phyloP scores from a whole-genome alignment of 768 basidiomycete species.

The Pisolithus tinctorius region DNA sequence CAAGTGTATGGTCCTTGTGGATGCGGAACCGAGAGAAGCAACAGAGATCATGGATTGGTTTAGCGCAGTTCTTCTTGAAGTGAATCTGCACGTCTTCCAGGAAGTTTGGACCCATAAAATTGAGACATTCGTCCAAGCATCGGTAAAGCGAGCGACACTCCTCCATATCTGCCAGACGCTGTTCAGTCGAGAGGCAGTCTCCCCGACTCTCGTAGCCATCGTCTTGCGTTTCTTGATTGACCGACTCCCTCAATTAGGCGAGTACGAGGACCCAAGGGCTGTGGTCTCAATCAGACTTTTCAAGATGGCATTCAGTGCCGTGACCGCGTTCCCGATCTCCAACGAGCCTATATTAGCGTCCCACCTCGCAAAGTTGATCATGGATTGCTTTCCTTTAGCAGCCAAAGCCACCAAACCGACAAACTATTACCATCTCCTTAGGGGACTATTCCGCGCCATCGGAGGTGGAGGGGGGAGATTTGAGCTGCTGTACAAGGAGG shows the following conservation, averaged over 20 bases:
- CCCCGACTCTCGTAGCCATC: slow-evolving; percentile 81
- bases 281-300: slow-evolving; percentile 84
- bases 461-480: slow-evolving; percentile 90
- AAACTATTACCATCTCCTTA: slow-evolving; percentile 88
- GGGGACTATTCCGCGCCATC: slow-evolving; percentile 89
- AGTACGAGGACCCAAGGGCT: slow-evolving; percentile 75
- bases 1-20: slow-evolving; percentile 79
- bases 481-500: slow-evolving; percentile 92
- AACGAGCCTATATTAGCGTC: slow-evolving; percentile 94
- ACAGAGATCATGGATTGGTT: slow-evolving; percentile 83
- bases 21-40: slow-evolving; percentile 58
- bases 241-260: slow-evolving; percentile 75
- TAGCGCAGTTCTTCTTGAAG: slow-evolving; percentile 65
- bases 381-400: slow-evolving; percentile 93
- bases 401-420: slow-evolving; percentile 86
- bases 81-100: slow-evolving; percentile 89
- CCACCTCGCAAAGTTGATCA: slow-evolving; percentile 87
- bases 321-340: slow-evolving; percentile 57
- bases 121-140: slow-evolving; percentile 80
- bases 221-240: slow-evolving; percentile 82
- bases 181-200: slow-evolving; percentile 68
- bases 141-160: slow-evolving; percentile 68
- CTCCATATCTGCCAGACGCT: slow-evolving; percentile 82
- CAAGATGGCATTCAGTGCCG: slow-evolving; percentile 92
- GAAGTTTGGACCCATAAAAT: slow-evolving; percentile 95